A percentile compares a stretch with the other conserved stretches of the same genome.
phyloP scores from a whole-genome alignment of 371 early-diverging fungal species.

The Basidiobolus meristosporus region DNA sequence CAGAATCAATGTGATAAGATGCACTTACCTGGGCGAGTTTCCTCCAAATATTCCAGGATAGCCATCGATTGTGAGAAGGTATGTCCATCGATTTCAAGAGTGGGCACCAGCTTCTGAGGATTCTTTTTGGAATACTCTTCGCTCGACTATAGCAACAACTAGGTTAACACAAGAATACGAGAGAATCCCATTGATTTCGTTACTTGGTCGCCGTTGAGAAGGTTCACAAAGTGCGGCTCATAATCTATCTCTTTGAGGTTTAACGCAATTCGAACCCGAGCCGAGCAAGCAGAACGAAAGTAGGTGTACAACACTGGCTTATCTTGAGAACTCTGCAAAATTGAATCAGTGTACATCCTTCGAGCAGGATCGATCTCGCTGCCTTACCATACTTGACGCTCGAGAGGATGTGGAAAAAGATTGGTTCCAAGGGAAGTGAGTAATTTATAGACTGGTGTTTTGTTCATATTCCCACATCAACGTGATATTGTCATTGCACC shows the following conservation, averaged over 20 bases:
- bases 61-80: constrained; percentile 49
- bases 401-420: too few relatives aligned
- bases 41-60: constrained; percentile 80
- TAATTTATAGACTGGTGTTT: too few relatives aligned
- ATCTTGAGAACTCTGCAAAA: neutral
- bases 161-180: neutral
- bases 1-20: neutral
- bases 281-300: constrained; percentile 58
- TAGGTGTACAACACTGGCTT: constrained; percentile 45
- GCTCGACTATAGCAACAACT: constrained; percentile 10
- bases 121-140: constrained; percentile 35
- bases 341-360: too few relatives aligned
- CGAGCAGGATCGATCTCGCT: too few relatives aligned
- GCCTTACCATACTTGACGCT: too few relatives aligned
- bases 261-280: constrained; percentile 59
- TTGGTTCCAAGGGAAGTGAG: too few relatives aligned
- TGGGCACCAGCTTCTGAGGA: constrained; percentile 51
- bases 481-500: too few relatives aligned
- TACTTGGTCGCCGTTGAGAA: constrained; percentile 54
- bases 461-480: too few relatives aligned
- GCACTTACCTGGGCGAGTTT: constrained; percentile 32
- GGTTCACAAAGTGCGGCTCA: constrained; percentile 33
- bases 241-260: constrained; percentile 54
- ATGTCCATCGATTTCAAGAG: constrained; percentile 31
- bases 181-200: neutral